Base-by-base conservation (phyloP, 2,329 filamentous ascomycete species). In the Diaporthe sp. region DNA sequence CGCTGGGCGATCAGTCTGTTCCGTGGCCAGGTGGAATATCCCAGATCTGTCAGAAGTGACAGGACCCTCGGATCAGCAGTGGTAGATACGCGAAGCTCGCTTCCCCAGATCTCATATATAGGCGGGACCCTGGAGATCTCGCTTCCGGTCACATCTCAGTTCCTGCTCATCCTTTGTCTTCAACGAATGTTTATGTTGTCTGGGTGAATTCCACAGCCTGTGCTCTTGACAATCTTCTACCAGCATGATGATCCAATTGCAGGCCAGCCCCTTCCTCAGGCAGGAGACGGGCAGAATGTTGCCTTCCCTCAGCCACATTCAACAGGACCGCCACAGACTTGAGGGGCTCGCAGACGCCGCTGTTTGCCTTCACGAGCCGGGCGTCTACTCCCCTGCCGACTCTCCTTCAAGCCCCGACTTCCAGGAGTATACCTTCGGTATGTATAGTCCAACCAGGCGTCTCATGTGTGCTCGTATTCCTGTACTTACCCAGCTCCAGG, bases 11-110 rank as follows among this genome's bases (percentile, higher is more conserved):
- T 75, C 75, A 65, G 28, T 37, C 60, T 58, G 68, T 53, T 55
- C 65, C 17, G 57, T 37, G 49, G 44, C 60, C 49, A 70, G 55
- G 70, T 58, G 68, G 63, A 60, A 71, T 25, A 44, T 37, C 55
- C 57, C 25, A 75, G 55, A 77, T 75, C 47, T 47, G 57, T 77
- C 76, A 77, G 60, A 75, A 39, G 74, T 65, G 68, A 75, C 31
- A 73, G 49, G 49, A 55, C 55, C 58, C 44, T 39, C 53, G 28
- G 39, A 63, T 70, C 39, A 61, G 25, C 67, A 74, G 25, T 67
- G 75, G 42, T 49, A 68, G 70, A 76, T 53, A 75, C 68, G 60
- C 67, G 39, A 71, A 55, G 28, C 49, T 65, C 70, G 53, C 31
- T 70, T 73, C 58, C 70, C 61, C 74, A 63, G 74, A 75, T 65